A percentile compares a stretch with the other conserved stretches of the same genome.
Conservation (phyloP, 352 stramenopile species). For the Phytophthora vignae region DNA sequence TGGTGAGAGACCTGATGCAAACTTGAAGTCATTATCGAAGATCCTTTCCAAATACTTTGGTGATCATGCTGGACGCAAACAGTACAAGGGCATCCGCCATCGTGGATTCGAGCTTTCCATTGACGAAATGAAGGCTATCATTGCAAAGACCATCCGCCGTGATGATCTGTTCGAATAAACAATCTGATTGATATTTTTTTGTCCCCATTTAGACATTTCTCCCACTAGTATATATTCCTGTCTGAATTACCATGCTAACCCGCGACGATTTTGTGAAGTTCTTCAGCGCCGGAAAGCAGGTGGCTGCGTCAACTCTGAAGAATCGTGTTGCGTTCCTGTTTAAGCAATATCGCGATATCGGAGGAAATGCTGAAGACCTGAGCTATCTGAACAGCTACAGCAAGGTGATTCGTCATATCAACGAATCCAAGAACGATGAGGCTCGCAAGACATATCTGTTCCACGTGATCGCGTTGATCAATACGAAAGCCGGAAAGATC, state of each 20-base stretch:
- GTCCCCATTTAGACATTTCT: too few relatives aligned
- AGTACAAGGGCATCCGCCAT: too few relatives aligned
- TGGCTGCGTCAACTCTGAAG: background rate
- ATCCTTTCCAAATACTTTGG: too few relatives aligned
- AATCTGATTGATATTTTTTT: too few relatives aligned
- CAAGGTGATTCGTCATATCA: background rate
- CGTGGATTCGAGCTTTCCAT: too few relatives aligned
- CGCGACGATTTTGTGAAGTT: conserved; percentile 1
- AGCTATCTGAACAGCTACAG: background rate
- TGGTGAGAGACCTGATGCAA: too few relatives aligned
- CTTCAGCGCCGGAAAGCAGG: background rate
- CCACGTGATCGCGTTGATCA: background rate
- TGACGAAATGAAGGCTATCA: too few relatives aligned
- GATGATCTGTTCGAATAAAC: too few relatives aligned
- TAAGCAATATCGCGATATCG: background rate
- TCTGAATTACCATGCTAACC: background rate
- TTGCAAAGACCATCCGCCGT: too few relatives aligned
- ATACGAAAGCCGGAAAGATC: background rate
- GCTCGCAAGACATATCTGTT: background rate
- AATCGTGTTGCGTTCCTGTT: background rate
- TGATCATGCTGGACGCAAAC: too few relatives aligned
- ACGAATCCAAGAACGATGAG: background rate
- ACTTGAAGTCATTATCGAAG: too few relatives aligned
- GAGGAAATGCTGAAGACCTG: background rate
- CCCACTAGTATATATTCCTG: background rate